Evolutionary conservation across 176 grass and related monocot genomes (phyloP), one percentile per base, ranked within the genome.

Genomic region (Dendrocalamus sinicus): DNA sequence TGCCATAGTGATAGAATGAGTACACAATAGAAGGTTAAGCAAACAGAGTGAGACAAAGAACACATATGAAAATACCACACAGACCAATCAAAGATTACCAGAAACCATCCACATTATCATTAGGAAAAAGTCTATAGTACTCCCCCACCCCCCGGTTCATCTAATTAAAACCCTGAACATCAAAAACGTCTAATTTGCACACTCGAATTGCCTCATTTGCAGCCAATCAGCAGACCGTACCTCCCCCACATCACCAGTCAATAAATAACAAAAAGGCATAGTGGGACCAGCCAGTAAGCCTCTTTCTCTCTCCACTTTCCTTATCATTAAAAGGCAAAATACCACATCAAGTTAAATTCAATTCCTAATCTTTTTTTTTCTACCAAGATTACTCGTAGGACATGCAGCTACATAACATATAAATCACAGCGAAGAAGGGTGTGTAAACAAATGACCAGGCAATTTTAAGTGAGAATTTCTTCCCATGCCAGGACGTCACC

Each of bases 41-140:
- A 63, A 48, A 79, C 22, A 83, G 32, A 43, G 16, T 83, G 47
- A 60, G n/a, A 9, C 59, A 61, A 20, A 71, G 22, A 72, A 58
- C 17, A 55, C 9, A 57, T 4, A 6, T 19, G 4, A 26, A 61
- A 70, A 23, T 15, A 37, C 15, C 50, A 19, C 46, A 47, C 1
- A 81, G 14, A 55, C 16, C 47, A n/a, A 52, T 7, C 16, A 37
- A 14, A 40, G 26, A 35, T 50, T 40, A 51, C 53, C 16, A 41
- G 24, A 22, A 76, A n/a, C 19, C 3, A 22, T 50, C 17, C 44
- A 65, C 17, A 67, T 39, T 5, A 37, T 39, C 78, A 24, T n/a
- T 37, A 37, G 35, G 35, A 37, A 37, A 37, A 37, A 37, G 32
- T 35, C 3, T n/a, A n/a, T 35, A 35, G 2, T 35, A 28, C 28